Evolutionary conservation across 2,329 filamentous ascomycete genomes (phyloP).

Genomic region (Trichothecium sympodiale): DNA sequence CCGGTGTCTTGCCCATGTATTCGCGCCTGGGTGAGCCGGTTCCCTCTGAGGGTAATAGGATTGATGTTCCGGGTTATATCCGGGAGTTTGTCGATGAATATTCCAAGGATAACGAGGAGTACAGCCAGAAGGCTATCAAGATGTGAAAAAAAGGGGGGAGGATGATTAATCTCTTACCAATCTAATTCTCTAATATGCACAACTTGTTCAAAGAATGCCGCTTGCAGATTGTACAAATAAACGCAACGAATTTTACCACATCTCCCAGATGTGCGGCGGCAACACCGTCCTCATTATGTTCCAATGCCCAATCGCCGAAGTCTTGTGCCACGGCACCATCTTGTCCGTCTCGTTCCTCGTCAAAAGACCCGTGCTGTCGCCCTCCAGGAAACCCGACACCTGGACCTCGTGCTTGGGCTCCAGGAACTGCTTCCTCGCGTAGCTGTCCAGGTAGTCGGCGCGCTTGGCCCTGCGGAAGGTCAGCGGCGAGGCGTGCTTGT

Average conservation of each 20-base stretch:
- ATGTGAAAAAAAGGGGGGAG: conserved; percentile 10
- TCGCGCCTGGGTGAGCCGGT: conserved; percentile 53
- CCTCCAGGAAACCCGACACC: conserved; percentile 30
- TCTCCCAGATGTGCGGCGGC: conserved; percentile 71
- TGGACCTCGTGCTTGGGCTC: conserved; percentile 62
- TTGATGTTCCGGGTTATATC: conserved; percentile 54
- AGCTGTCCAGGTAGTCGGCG: conserved; percentile 62
- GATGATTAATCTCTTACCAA: conserved; percentile 3
- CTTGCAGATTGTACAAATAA: neutral
- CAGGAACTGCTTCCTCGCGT: conserved; percentile 58
- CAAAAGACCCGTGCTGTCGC: conserved; percentile 41
- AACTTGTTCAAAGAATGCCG: neutral
- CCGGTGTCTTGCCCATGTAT: conserved; percentile 51
- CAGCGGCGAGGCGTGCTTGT: conserved; percentile 44
- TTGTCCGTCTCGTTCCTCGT: conserved; percentile 51
- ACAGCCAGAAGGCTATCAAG: conserved; percentile 11
- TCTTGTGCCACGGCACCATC: conserved; percentile 60
- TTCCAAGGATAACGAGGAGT: conserved; percentile 22
- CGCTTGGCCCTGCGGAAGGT: conserved; percentile 55
- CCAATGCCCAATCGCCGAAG: conserved; percentile 81
- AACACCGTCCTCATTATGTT: conserved; percentile 78
- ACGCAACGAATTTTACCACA: conserved; percentile 48
- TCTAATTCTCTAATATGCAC: neutral
- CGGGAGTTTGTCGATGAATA: conserved; percentile 25
- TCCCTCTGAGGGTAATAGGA: conserved; percentile 45